Percentiles rank a stretch among this genome's conserved stretches.
Evolutionary conservation across 441 rosid species (phyloP).

Genomic region (Croton laevigatus): DNA sequence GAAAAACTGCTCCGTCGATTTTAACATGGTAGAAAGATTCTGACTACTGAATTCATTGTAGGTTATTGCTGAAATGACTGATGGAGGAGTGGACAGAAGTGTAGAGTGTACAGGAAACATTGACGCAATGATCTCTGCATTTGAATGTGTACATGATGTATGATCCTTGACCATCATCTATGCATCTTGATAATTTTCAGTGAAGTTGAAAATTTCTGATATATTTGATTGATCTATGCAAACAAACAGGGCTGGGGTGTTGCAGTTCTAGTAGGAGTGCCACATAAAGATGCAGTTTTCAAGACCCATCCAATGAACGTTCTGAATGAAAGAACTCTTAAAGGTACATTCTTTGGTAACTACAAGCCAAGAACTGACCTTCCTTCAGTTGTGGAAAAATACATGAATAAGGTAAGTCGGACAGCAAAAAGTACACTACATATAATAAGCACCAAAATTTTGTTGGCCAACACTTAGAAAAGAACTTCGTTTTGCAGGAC

Average conservation of each 20-base stretch:
- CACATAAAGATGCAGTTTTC: conserved; percentile 41
- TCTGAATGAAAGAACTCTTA: conserved; percentile 39
- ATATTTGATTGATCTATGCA: neutral
- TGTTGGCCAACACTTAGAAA: neutral
- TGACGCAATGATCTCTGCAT: conserved; percentile 40
- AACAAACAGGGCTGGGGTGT: conserved; percentile 45
- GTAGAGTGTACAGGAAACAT: conserved; percentile 40
- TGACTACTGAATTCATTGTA: neutral
- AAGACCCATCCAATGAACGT: conserved; percentile 39
- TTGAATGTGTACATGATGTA: conserved; percentile 45
- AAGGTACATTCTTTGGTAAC: conserved; percentile 48
- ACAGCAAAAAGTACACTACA: neutral
- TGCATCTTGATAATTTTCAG: neutral
- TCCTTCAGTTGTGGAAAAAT: conserved; percentile 38
- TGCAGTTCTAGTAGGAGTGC: conserved; percentile 42
- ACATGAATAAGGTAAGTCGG: conserved; percentile 34
- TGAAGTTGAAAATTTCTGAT: neutral
- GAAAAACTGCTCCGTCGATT: neutral
- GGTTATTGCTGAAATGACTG: conserved; percentile 42
- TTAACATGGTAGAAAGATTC: neutral
- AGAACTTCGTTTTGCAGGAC: neutral
- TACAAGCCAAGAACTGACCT: conserved; percentile 43
- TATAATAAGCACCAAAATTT: neutral
- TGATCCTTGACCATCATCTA: neutral
- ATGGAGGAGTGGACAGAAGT: conserved; percentile 39